Percentiles rank a stretch among this genome's conserved stretches.
phyloP scores from a whole-genome alignment of 257 asterid species.

The Ilex asprella region DNA sequence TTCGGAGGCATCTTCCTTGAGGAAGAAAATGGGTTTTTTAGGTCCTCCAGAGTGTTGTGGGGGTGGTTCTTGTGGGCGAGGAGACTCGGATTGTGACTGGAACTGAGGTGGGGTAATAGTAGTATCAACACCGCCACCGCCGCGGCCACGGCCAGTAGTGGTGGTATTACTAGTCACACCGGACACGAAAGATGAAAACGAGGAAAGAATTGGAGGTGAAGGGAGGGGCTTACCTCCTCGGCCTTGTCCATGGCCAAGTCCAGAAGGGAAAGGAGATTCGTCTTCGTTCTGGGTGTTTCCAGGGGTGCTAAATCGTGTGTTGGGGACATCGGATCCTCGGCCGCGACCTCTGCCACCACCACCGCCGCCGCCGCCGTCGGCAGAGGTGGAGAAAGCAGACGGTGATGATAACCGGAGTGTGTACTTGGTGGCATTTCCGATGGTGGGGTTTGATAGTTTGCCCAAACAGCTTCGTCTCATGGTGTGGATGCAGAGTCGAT shows the following conservation, averaged over 20 bases:
- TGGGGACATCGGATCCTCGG: slow-evolving; percentile 11
- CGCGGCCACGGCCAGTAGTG: slow-evolving; percentile 45
- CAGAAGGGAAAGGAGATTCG: slow-evolving; percentile 16
- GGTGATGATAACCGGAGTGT: slow-evolving; percentile 40
- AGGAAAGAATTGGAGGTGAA: slow-evolving; percentile 34
- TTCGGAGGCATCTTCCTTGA: slow-evolving; percentile 17
- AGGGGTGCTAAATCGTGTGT: slow-evolving; percentile 25
- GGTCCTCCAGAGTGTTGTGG: slow-evolving; percentile 9
- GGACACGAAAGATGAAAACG: slow-evolving; percentile 24
- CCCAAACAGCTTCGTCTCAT: slow-evolving; percentile 64
- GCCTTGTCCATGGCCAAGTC: slow-evolving; percentile 62
- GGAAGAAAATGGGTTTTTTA: slow-evolving; percentile 19
- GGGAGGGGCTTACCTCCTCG: slow-evolving; percentile 51
- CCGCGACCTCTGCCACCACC: slow-evolving; percentile 60
- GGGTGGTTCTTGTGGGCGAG: not conserved
- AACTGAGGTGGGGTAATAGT: slow-evolving; percentile 15
- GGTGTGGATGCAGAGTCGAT: slow-evolving; percentile 1
- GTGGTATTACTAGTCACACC: slow-evolving; percentile 20
- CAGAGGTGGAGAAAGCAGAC: slow-evolving; percentile 26
- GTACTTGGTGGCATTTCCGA: slow-evolving; percentile 28
- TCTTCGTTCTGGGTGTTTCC: slow-evolving; percentile 13
- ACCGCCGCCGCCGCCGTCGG: slow-evolving; percentile 33
- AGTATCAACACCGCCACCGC: slow-evolving; percentile 18
- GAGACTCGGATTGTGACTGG: not conserved
- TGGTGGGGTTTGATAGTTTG: slow-evolving; percentile 39